Base-by-base conservation (phyloP, 108 stramenopile species). In the Skeletonema marinoi region DNA sequence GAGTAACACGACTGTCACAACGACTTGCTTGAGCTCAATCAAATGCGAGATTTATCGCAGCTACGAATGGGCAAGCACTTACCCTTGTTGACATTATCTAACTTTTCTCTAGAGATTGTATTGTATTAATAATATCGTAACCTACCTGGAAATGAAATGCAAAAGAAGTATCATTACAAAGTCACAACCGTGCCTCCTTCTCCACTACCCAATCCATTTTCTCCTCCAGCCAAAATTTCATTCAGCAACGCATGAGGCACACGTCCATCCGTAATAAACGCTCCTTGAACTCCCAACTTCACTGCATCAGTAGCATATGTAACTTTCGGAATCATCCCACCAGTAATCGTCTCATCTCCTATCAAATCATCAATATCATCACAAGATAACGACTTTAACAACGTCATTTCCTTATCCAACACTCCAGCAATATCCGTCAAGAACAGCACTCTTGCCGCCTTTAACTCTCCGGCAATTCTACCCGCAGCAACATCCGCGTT, bases 401-500 rank as follows among this genome's bases (percentile, higher is more conserved):
- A 79, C 60, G 89, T 77, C 92, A 70, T 96, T 31, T 95, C 87
- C 88, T 96, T 96, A 90, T 97, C 89, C 71, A 98, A 77, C 21
- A 98, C 98, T 41, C 98, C 98, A 19, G 96, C 92, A 81, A 98
- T 96, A 80, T 98, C 98, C 19, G 98, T 98, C 74, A 98, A 86
- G 71, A 98, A 96, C 74, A 98, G 74, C 42, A 91, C 95, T 11
- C 95, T 86, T 32, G 92, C 83, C 30, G 97, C 97, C 11, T 82
- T 83, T 35, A 98, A 63, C 50, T 96, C 98, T 42, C 93, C 96
- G 12, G 97, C 97, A 70, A 98, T 96, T 31, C 93, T 82, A 38
- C 96, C 97, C 10, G 98, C 98, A 25, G 98, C 98, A 4, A 94
- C 97, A 88, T 99, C 98, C 17, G 98, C 98, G 82, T 99, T 99